Percentiles rank a stretch among this genome's conserved stretches.
Evolutionary conservation across 768 basidiomycete genomes (phyloP).

Genomic region (Lactarius evosmus): DNA sequence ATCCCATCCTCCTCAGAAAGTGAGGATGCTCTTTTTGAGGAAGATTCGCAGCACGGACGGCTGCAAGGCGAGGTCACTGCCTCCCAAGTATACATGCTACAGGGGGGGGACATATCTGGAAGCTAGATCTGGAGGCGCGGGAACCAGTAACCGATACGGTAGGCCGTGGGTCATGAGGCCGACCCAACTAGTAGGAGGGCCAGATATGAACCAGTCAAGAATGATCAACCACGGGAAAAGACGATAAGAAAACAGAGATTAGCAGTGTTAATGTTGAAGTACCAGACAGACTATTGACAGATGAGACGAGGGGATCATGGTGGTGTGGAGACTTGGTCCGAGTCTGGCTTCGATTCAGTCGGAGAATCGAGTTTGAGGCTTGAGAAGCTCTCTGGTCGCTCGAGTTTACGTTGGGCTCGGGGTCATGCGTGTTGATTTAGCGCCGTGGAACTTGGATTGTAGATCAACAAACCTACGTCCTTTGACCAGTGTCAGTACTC

Average conservation of each 20-base stretch:
- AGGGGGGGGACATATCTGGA: background rate
- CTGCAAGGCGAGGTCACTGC: background rate
- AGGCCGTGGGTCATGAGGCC: constrained; percentile 13
- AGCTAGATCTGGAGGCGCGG: background rate
- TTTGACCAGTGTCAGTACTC: background rate
- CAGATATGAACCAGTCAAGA: background rate
- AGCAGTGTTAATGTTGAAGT: background rate
- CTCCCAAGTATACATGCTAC: background rate
- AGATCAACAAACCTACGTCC: background rate
- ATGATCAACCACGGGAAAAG: constrained; percentile 10
- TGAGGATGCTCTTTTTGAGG: background rate
- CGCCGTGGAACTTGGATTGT: background rate
- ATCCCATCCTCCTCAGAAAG: background rate
- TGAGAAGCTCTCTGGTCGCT: constrained; percentile 3
- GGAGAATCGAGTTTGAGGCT: constrained; percentile 18
- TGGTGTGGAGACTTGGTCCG: no score
- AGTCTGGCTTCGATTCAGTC: constrained; percentile 15
- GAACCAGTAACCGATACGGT: constrained; percentile 1
- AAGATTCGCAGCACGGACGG: background rate
- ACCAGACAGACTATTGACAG: background rate
- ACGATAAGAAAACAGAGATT: background rate
- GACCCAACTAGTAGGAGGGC: constrained; percentile 3
- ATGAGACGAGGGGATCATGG: no score
- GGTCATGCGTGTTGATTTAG: background rate
- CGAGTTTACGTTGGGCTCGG: constrained; percentile 10